Evolutionary conservation across 805 yeast genomes (phyloP), one percentile per base, ranked within the genome.

Genomic region (Candida morakotiae): DNA sequence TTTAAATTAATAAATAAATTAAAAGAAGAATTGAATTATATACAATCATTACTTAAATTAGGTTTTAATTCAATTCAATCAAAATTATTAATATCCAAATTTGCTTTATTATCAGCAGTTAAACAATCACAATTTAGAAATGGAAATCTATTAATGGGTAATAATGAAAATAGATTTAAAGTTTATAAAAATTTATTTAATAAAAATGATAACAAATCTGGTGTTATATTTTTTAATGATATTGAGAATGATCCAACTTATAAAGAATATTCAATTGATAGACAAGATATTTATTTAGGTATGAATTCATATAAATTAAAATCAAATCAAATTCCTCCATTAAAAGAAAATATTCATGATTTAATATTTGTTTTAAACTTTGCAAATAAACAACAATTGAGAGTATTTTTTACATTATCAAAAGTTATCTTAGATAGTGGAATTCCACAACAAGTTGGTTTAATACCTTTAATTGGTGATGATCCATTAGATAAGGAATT

Each of bases 361-460:
- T 40, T 83, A 16, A 73, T 91, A 0, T 79, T 91, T 49, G 85
- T 75, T 0, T 52, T 89, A 9, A 79, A 81, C 45, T 62, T 87
- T 15, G 62, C 79, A 2, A 67, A 77, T 43, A 62, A 64, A 10
- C 60, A 64, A 2, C 82, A 84, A 41, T 48, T 81, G 14, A 53
- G 63, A 13, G 75, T 72, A 1, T 55, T 81, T 20, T 58, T 73
- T 14, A 64, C 81, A 7, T 63, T 79, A 23, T 49, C 81, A 2
- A 66, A 69, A 18, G 56, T 74, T 2, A 62, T 79, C 2, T 49
- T 79, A n/a, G 65, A 71, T 9, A 71, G 75, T 29, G 77, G 78
- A 1, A 69, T 84, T 13, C 86, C 96, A 0, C 83, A 88, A 45
- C 83, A 89, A 56, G 52, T 91, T 35, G 98, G 97, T 5, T 44